These are phyloP conservation scores for Brettanomyces custersianus DNA, from an alignment of 805 yeast genomes.

Conservation along the genomic window DNA sequence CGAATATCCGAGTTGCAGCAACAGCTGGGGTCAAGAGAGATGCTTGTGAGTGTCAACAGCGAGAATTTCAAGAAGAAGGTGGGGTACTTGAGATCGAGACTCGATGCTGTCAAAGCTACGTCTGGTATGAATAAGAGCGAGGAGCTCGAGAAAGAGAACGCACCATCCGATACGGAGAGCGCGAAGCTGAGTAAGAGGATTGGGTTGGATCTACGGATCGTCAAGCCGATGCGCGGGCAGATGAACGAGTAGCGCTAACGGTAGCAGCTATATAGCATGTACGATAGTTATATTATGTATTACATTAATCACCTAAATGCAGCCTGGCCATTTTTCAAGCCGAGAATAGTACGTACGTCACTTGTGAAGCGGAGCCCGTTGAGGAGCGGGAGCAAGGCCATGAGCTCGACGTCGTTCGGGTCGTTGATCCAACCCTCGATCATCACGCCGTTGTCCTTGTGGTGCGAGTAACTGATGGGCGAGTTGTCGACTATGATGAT, in stretches of 20 bases:
- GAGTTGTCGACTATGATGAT: slow-evolving; percentile 85
- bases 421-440: slow-evolving; percentile 98
- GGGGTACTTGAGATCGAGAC: slow-evolving; percentile 17
- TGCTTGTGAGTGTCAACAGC: slow-evolving; percentile 38
- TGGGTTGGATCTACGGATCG: slow-evolving; percentile 50
- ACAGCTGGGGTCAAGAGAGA: slow-evolving; percentile 41
- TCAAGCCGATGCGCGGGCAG: slow-evolving; percentile 31
- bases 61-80: slow-evolving; percentile 39
- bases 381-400: slow-evolving; percentile 73
- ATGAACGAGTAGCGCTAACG: background rate
- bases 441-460: slow-evolving; percentile 81
- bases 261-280: too few species aligned
- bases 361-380: slow-evolving; percentile 69
- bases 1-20: slow-evolving; percentile 47
- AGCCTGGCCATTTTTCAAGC: slow-evolving; percentile 66
- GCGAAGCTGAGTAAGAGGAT: slow-evolving; percentile 12
- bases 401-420: slow-evolving; percentile 78
- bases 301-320: slow-evolving; percentile 30
- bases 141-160: too few species aligned
- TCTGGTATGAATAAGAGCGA: slow-evolving; percentile 5
- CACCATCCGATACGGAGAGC: background rate
- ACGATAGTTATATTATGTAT: background rate
- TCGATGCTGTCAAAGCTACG: slow-evolving; percentile 15
- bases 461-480: slow-evolving; percentile 78
- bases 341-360: slow-evolving; percentile 73